Percentiles rank a stretch among this genome's conserved stretches.
Evolutionary conservation across 2,329 filamentous ascomycete genomes (phyloP).

Genomic region (Botryotinia narcissicola): DNA sequence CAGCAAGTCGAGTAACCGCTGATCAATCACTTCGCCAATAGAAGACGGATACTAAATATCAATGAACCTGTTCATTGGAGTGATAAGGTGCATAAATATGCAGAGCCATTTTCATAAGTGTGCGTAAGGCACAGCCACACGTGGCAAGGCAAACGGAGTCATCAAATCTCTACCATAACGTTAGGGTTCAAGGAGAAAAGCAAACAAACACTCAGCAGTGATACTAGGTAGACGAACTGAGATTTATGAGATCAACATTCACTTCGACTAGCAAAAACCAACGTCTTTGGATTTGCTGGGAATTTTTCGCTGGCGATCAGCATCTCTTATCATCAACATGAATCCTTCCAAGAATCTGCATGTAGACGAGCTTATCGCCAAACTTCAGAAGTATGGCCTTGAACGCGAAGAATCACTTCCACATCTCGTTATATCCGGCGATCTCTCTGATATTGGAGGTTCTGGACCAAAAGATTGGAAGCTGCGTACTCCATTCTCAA

Average conservation of each 20-base stretch:
- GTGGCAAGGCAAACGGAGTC: conserved; percentile 1
- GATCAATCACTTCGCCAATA: background rate
- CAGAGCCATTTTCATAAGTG: background rate
- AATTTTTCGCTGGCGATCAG: background rate
- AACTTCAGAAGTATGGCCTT: conserved; percentile 28
- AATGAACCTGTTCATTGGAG: background rate
- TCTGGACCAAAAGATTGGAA: background rate
- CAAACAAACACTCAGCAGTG: background rate
- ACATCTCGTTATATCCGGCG: conserved; percentile 15
- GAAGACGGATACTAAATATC: background rate
- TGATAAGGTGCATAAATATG: conserved; percentile 8
- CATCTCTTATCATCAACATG: conserved; percentile 2
- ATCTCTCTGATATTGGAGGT: background rate
- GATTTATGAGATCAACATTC: background rate
- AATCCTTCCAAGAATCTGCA: conserved; percentile 31
- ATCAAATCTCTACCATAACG: background rate
- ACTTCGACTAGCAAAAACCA: too few relatives aligned
- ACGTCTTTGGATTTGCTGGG: background rate
- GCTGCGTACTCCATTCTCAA: background rate
- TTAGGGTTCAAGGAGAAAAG: conserved; percentile 1
- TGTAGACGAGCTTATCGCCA: conserved; percentile 53
- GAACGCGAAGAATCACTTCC: conserved; percentile 5
- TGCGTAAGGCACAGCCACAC: conserved; percentile 15
- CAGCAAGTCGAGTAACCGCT: background rate
- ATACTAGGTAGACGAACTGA: background rate